These are phyloP conservation scores for Ophiocordyceps camponoti-saundersi DNA, from an alignment of 2,329 filamentous ascomycete genomes.

Conservation along the genomic window DNA sequence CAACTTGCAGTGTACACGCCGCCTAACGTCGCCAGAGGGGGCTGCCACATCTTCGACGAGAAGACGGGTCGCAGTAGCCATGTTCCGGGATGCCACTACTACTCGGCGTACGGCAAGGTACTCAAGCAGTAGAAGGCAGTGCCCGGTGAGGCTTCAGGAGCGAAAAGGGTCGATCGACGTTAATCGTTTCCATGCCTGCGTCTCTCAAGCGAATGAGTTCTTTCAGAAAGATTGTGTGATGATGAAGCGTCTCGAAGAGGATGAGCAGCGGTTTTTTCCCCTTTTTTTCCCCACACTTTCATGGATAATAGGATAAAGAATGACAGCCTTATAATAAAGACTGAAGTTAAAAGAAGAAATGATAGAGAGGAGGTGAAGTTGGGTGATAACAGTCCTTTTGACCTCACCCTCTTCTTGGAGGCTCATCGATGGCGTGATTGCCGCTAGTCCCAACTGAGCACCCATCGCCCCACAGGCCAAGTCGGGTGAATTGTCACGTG, in stretches of 20 bases:
- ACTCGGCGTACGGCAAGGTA: constrained; percentile 42
- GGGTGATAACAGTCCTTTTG: constrained; percentile 4
- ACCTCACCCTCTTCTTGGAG: constrained; percentile 5
- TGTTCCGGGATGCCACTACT: constrained; percentile 54
- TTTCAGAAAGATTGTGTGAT: constrained; percentile 1
- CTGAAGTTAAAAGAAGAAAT: constrained; percentile 1
- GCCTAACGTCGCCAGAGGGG: constrained; percentile 69
- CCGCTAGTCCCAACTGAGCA: constrained; percentile 9
- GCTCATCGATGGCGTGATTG: constrained; percentile 16
- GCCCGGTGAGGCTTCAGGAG: background rate
- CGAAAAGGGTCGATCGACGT: background rate
- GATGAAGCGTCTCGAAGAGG: background rate
- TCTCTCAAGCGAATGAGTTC: background rate
- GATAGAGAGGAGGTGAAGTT: constrained; percentile 6
- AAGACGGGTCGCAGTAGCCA: constrained; percentile 58
- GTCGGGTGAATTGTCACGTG: background rate
- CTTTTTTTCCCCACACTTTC: background rate
- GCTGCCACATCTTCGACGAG: constrained; percentile 69
- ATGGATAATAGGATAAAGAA: constrained; percentile 4
- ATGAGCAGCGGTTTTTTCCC: background rate
- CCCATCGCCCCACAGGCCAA: background rate
- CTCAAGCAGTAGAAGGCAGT: constrained; percentile 17
- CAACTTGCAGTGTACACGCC: constrained; percentile 54
- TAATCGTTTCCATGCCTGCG: background rate
- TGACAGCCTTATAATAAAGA: constrained; percentile 5